These are phyloP conservation scores for Arctostaphylos glauca DNA, from an alignment of 148 eudicot genomes.

Conservation along the genomic window DNA sequence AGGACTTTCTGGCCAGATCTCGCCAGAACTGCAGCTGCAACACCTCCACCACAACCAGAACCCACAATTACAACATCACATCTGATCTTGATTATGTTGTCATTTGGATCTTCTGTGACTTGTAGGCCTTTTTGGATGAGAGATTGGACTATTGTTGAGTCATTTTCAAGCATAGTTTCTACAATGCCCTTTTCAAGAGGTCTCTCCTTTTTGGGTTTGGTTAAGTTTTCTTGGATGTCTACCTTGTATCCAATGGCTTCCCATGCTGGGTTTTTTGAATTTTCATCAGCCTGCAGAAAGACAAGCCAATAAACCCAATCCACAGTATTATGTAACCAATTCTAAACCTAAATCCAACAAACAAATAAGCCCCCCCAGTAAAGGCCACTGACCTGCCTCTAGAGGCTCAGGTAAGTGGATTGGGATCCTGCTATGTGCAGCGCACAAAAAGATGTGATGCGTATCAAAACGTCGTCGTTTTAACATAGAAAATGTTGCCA, in stretches of 20 bases:
- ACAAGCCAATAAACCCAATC: neutral
- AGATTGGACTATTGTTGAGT: constrained; percentile 46
- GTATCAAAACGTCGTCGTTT: too few species aligned
- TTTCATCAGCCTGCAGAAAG: constrained; percentile 58
- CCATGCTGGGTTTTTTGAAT: constrained; percentile 61
- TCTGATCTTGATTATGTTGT: constrained; percentile 33
- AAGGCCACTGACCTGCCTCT: too few species aligned
- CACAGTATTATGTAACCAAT: neutral
- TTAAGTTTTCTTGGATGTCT: constrained; percentile 30
- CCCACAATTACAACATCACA: constrained; percentile 86
- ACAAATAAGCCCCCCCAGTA: too few species aligned
- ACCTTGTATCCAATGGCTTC: constrained; percentile 73
- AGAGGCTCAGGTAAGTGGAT: too few species aligned
- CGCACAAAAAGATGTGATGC: too few species aligned
- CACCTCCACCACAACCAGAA: constrained; percentile 92
- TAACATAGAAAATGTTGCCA: too few species aligned
- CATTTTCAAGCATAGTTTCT: constrained; percentile 45
- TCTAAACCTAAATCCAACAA: too few species aligned
- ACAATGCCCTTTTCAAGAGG: constrained; percentile 78
- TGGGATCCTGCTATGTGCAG: too few species aligned
- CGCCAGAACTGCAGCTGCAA: constrained; percentile 77
- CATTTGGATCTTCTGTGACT: constrained; percentile 39
- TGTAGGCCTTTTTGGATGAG: constrained; percentile 55
- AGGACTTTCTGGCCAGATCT: constrained; percentile 61
- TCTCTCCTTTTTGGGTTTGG: constrained; percentile 35